Evolutionary conservation across 139 green algal species (phyloP).

Genomic region (Coelastrella sp.): DNA sequence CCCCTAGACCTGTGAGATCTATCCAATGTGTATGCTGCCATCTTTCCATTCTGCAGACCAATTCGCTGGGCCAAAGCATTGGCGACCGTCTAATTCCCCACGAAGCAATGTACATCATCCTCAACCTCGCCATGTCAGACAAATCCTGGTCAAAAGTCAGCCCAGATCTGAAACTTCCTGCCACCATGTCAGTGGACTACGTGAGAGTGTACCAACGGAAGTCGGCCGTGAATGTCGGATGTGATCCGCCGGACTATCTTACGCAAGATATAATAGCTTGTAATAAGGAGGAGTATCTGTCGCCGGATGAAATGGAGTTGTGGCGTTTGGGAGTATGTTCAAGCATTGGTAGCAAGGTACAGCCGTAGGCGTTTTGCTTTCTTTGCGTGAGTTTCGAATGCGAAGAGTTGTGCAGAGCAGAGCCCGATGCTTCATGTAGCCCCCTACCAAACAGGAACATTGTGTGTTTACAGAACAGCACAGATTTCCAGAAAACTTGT

Average conservation of each 20-base stretch:
- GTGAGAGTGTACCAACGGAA: constrained; percentile 59
- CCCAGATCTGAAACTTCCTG: neutral
- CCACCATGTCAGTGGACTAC: constrained; percentile 54
- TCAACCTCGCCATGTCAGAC: constrained; percentile 70
- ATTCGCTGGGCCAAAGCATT: neutral
- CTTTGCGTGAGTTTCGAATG: neutral
- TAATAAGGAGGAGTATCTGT: constrained; percentile 43
- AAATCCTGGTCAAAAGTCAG: constrained; percentile 47
- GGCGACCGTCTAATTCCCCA: constrained; percentile 59
- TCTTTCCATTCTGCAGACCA: neutral
- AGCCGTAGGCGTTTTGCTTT: neutral
- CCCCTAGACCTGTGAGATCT: no score
- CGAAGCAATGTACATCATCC: constrained; percentile 68
- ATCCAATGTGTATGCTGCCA: neutral
- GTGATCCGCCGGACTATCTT: constrained; percentile 56
- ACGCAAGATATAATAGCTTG: constrained; percentile 59
- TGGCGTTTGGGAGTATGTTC: neutral
- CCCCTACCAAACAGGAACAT: no score
- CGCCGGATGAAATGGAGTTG: neutral
- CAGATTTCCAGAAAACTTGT: no score
- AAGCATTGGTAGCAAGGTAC: neutral
- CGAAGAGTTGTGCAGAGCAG: no score
- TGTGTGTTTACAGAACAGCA: no score
- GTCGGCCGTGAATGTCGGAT: constrained; percentile 58
- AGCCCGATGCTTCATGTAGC: no score